Conservation (phyloP, 148 eudicot species). For the Talinum fruticosum region DNA sequence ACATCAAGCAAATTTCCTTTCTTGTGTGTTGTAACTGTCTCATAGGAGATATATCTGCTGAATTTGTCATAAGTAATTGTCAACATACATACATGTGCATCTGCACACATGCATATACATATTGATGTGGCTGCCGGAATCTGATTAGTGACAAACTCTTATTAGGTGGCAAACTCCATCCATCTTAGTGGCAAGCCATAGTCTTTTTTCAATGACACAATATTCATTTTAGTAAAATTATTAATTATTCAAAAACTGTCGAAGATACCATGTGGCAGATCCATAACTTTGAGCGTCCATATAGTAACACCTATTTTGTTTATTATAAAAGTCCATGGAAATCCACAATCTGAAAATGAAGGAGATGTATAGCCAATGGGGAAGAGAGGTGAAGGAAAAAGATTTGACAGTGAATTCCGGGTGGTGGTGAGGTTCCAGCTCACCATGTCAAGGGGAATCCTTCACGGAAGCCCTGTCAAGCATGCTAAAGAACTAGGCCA, state of each 20-base stretch:
- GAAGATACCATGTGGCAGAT: not conserved
- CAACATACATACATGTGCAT: not conserved
- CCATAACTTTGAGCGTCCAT: not conserved
- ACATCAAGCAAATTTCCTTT: not conserved
- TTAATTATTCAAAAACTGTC: not conserved
- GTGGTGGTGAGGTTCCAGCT: too few relatives aligned
- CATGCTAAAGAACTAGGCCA: too few relatives aligned
- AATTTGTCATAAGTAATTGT: not conserved
- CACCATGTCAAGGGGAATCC: too few relatives aligned
- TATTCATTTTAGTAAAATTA: not conserved
- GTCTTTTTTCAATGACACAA: not conserved
- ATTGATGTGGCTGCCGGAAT: not conserved
- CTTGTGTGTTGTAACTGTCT: not conserved
- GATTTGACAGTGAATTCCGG: too few relatives aligned
- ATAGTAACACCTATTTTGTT: not conserved
- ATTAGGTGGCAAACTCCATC: not conserved
- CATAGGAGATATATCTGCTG: not conserved
- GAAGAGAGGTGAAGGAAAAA: too few relatives aligned
- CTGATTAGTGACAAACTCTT: not conserved
- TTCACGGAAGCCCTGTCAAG: too few relatives aligned
- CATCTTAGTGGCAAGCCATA: not conserved
- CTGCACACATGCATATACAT: not conserved
- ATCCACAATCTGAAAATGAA: too few relatives aligned
- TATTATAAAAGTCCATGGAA: too few relatives aligned
- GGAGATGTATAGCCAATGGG: too few relatives aligned